Evolutionary conservation across 495 filamentous ascomycete genomes (phyloP).

Genomic region (Hyaloscypha finlandica): DNA sequence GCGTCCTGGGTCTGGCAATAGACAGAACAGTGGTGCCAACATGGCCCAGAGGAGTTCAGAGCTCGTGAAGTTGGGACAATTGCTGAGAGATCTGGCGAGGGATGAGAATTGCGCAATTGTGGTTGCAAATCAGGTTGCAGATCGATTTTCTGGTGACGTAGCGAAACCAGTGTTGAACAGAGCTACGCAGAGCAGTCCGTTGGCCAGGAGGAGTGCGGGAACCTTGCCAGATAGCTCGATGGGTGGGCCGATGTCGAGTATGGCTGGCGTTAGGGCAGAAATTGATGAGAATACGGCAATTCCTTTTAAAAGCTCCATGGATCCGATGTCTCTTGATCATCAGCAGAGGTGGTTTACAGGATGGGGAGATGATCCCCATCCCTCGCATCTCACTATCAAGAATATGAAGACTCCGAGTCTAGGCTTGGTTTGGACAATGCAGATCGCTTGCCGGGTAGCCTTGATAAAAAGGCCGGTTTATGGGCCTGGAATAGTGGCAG

Average conservation of each 20-base stretch:
- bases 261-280: not conserved
- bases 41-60: constrained; percentile 57
- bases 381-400: constrained; percentile 18
- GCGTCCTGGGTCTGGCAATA: constrained; percentile 35
- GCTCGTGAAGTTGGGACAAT: constrained; percentile 73
- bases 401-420: constrained; percentile 80
- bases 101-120: constrained; percentile 79
- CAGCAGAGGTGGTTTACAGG: constrained; percentile 94
- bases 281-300: constrained; percentile 33
- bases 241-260: constrained; percentile 8
- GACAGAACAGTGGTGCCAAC: constrained; percentile 23
- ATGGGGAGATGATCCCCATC: constrained; percentile 70
- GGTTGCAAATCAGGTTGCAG: constrained; percentile 93
- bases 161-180: constrained; percentile 18
- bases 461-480: constrained; percentile 63
- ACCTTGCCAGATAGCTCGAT: constrained; percentile 15
- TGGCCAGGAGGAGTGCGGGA: constrained; percentile 21
- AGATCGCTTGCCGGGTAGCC: constrained; percentile 79
- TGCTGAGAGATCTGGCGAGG: constrained; percentile 72
- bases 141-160: constrained; percentile 60
- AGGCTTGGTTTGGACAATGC: constrained; percentile 87
- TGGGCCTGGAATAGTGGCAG: constrained; percentile 34
- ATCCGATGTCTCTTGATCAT: constrained; percentile 72
- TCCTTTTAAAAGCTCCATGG: constrained; percentile 37
- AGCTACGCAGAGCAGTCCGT: constrained; percentile 26